Evolutionary conservation across 139 green algal genomes (phyloP), one percentile per base, ranked within the genome.

Genomic region (Coelastrella sp.): DNA sequence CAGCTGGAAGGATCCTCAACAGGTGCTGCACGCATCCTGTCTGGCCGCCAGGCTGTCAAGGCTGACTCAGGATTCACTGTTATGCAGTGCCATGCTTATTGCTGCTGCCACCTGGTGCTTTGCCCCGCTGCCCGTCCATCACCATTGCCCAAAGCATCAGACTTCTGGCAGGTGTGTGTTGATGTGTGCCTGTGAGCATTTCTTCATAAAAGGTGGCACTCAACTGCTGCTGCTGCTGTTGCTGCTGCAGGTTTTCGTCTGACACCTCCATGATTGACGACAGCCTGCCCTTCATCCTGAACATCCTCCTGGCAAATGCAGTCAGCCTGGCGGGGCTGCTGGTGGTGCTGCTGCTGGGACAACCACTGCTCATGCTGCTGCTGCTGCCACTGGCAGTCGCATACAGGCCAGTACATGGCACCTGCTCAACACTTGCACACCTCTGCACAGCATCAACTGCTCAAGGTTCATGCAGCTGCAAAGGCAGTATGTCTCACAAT

Each of bases 231-330:
- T 85, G 75, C 60, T 90, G 86, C 75, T 56, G 58, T 58, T 81
- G 75, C 19, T 66, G 22, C 70, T 59, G 5, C 91, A 94, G 97
- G 61, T 98, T 99, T 58, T 97, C 95, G 0, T 97, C 96, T 0
- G 97, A 99, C 90, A 91, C 89, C 15, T 93, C 93, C n/a, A 95
- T 90, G 6, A 91, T 97, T 17, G 97, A 99, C 75, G 96, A 99
- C 92, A 95, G 91, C 0, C 93, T 99, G 60, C 97, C 97, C 19
- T 99, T 99, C 94, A 98, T 98, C 24, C 70, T 94, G 56, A 99
- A 99, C 95, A 99, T 99, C 78, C 87, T 98, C 20, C 92, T 99
- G 66, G 96, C 97, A 35, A 96, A 97, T 89, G 56, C 87, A 57
- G 93, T 95, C 84, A 93, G 92, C 63, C 92, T 99, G 75, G 63